Percentiles rank a stretch among this genome's conserved stretches.
phyloP scores from a whole-genome alignment of 371 early-diverging fungal genomes.

The Saksenaea oblongispora region DNA sequence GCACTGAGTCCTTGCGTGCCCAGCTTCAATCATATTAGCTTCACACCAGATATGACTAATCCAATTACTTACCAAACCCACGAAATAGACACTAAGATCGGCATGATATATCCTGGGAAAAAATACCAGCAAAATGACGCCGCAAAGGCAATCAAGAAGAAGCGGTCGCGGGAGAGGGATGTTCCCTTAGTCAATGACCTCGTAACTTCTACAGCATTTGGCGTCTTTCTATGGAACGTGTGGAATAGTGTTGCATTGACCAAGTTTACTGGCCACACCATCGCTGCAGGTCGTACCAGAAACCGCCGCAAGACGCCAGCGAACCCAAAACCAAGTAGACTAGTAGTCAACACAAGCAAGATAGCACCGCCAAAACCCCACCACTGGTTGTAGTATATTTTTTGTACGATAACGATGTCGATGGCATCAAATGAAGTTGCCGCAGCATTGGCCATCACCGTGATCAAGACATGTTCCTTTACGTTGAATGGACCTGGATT shows the following conservation, averaged over 20 bases:
- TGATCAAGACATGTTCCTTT: slow-evolving; percentile 68
- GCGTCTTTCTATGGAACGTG: slow-evolving; percentile 62
- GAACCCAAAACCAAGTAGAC: slow-evolving; percentile 80
- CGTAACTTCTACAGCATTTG: slow-evolving; percentile 29
- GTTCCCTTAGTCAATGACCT: slow-evolving; percentile 26
- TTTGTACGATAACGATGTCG: slow-evolving; percentile 74
- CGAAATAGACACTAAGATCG: slow-evolving; percentile 50
- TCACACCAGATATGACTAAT: not conserved
- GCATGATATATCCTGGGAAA: slow-evolving; percentile 62
- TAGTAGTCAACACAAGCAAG: slow-evolving; percentile 64
- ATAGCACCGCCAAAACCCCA: slow-evolving; percentile 67
- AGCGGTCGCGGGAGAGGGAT: slow-evolving; percentile 48
- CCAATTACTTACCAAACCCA: slow-evolving; percentile 42
- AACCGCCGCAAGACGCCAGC: slow-evolving; percentile 79
- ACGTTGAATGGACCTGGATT: slow-evolving; percentile 78
- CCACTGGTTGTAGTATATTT: slow-evolving; percentile 62
- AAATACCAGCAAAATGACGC: slow-evolving; percentile 46
- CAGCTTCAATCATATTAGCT: slow-evolving; percentile 45
- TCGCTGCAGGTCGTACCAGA: slow-evolving; percentile 75
- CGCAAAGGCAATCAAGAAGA: slow-evolving; percentile 64
- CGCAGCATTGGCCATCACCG: slow-evolving; percentile 55
- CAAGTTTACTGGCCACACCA: slow-evolving; percentile 88
- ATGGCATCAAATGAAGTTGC: slow-evolving; percentile 67
- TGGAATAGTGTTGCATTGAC: slow-evolving; percentile 76
- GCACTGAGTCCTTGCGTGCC: slow-evolving; percentile 59